These are phyloP conservation scores for Wickerhamomyces silvicola DNA, from an alignment of 805 yeast genomes.

Conservation along the genomic window DNA sequence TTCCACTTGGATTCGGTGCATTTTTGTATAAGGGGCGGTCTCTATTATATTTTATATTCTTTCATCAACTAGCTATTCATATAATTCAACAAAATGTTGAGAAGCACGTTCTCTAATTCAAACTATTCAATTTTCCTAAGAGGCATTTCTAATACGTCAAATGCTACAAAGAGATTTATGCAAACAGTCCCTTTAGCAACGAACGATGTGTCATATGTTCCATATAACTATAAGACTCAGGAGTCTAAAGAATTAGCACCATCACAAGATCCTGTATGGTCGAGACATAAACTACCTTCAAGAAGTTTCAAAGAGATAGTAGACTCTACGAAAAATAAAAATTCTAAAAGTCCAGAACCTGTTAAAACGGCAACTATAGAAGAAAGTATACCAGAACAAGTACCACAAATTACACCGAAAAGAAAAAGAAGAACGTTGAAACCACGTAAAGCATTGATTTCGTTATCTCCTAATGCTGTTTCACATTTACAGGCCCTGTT, in stretches of 20 bases:
- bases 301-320: slow-evolving; percentile 22
- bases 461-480: slow-evolving; percentile 71
- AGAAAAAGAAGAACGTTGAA: slow-evolving; percentile 58
- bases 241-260: slow-evolving; percentile 2
- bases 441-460: slow-evolving; percentile 87
- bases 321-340: slow-evolving; percentile 13
- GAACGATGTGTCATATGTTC: slow-evolving; percentile 14
- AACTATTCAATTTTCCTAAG: slow-evolving; percentile 7
- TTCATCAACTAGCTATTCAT: no score
- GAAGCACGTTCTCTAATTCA: slow-evolving; percentile 5
- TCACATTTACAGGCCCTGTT: slow-evolving; percentile 60
- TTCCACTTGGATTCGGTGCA: no score
- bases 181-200: slow-evolving; percentile 23
- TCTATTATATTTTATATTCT: no score
- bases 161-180: slow-evolving; percentile 21
- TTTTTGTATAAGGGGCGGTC: no score
- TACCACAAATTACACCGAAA: slow-evolving; percentile 21
- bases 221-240: slow-evolving; percentile 9
- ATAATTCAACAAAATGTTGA: slow-evolving; percentile 12
- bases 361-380: slow-evolving; percentile 1
- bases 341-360: no score
- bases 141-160: slow-evolving; percentile 11
- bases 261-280: slow-evolving; percentile 12
- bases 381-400: slow-evolving; percentile 7
- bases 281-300: slow-evolving; percentile 22